Evolutionary conservation across 2,329 filamentous ascomycete genomes (phyloP).

Genomic region (Fusarium goolgardi): DNA sequence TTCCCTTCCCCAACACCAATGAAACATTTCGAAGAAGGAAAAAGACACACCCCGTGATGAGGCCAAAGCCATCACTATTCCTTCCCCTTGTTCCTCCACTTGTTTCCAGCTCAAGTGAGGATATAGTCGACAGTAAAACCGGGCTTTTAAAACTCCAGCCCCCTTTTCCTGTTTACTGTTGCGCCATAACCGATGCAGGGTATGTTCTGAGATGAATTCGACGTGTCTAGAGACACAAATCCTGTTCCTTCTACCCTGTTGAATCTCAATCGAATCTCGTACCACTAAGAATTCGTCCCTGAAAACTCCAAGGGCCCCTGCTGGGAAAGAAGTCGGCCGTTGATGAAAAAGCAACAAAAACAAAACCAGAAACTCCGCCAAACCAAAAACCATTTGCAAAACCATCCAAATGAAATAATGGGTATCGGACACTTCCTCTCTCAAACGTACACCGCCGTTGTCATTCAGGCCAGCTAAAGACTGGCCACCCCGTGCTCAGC

Average conservation of each 20-base stretch:
- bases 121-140: constrained; percentile 20
- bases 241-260: constrained; percentile 30
- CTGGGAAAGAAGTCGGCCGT: constrained; percentile 25
- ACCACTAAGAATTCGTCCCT: constrained; percentile 18
- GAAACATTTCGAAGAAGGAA: constrained; percentile 5
- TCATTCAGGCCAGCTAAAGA: constrained; percentile 39
- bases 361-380: constrained; percentile 17
- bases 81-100: constrained; percentile 5
- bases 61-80: not conserved
- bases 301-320: constrained; percentile 37
- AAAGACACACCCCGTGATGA: constrained; percentile 1
- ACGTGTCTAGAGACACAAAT: constrained; percentile 37
- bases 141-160: constrained; percentile 40
- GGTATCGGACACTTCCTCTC: constrained; percentile 37
- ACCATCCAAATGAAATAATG: constrained; percentile 21
- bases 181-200: constrained; percentile 48
- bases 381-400: constrained; percentile 33
- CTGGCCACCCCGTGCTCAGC: constrained; percentile 52
- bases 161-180: constrained; percentile 33
- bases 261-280: constrained; percentile 24
- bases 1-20: constrained; percentile 17
- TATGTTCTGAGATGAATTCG: constrained; percentile 45
- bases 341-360: constrained; percentile 17
- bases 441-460: constrained; percentile 20
- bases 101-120: constrained; percentile 11